Evolutionary conservation across 192 early-diverging fungal species (phyloP).

Genomic region (Backusella parvicylindrica): DNA sequence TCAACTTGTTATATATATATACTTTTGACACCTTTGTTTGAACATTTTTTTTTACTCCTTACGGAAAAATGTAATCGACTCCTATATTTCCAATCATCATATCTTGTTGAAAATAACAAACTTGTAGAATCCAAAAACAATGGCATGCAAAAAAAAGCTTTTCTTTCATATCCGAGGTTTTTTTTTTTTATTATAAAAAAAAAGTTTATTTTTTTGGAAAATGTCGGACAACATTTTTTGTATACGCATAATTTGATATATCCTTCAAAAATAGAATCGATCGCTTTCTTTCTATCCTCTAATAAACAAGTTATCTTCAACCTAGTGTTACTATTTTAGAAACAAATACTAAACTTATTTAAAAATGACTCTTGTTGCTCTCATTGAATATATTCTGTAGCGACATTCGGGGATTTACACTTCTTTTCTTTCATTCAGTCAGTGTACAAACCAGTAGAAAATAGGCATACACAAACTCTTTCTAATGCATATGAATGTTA

Average conservation of each 20-base stretch:
- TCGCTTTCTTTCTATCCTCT: not conserved
- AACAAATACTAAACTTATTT: no score
- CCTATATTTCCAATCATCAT: not conserved
- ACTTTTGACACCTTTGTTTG: not conserved
- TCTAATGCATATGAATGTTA: no score
- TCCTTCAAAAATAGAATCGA: not conserved
- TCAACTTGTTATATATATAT: not conserved
- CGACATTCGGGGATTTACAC: not conserved
- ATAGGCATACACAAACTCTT: no score
- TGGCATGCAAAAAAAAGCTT: not conserved
- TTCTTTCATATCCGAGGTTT: not conserved
- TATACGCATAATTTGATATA: not conserved
- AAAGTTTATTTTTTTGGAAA: not conserved
- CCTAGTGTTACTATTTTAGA: not conserved
- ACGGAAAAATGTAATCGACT: not conserved
- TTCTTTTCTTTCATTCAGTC: no score
- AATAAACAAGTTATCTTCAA: no score
- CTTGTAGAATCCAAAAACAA: not conserved
- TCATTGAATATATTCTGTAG: not conserved
- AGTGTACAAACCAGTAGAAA: no score
- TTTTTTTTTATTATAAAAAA: not conserved
- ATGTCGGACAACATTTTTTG: not conserved
- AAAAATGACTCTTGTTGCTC: not conserved
- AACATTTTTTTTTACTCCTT: not conserved
- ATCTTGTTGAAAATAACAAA: not conserved